Evolutionary conservation across 2,329 filamentous ascomycete genomes (phyloP).

Genomic region (Microthyrium microscopicum): DNA sequence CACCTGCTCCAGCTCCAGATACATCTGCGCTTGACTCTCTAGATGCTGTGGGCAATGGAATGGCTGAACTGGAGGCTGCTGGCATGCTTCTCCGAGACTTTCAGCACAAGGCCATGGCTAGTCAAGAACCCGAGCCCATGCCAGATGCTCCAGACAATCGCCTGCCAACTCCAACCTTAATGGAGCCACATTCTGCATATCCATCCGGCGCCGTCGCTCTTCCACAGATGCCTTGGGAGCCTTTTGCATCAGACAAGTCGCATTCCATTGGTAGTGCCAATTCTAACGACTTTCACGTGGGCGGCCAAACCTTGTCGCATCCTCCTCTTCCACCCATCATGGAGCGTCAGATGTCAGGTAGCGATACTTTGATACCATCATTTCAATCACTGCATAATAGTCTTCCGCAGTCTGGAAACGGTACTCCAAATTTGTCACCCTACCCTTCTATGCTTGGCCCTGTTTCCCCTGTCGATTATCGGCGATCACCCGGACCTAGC

Average conservation of each 20-base stretch:
- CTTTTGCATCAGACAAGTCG: slow-evolving; percentile 61
- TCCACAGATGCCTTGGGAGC: slow-evolving; percentile 82
- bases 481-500: slow-evolving; percentile 51
- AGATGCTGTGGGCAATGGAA: slow-evolving; percentile 73
- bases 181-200: slow-evolving; percentile 65
- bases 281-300: too few species aligned
- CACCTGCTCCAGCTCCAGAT: slow-evolving; percentile 47
- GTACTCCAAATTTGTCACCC: slow-evolving; percentile 56
- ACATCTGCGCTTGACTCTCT: slow-evolving; percentile 81
- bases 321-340: slow-evolving; percentile 53
- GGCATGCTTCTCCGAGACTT: slow-evolving; percentile 98
- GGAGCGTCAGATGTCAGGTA: slow-evolving; percentile 42
- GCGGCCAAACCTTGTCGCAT: slow-evolving; percentile 47
- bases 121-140: slow-evolving; percentile 43
- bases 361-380: slow-evolving; percentile 41
- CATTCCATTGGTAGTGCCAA: slow-evolving; percentile 53
- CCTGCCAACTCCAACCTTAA: slow-evolving; percentile 58
- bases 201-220: slow-evolving; percentile 57
- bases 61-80: slow-evolving; percentile 91
- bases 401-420: slow-evolving; percentile 47
- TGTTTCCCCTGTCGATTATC: slow-evolving; percentile 51
- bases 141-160: slow-evolving; percentile 31
- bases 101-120: slow-evolving; percentile 81
- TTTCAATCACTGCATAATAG: slow-evolving; percentile 58
- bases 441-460: slow-evolving; percentile 51